Conservation (phyloP, 73 alveolate species). For the Uronychia setigera region DNA sequence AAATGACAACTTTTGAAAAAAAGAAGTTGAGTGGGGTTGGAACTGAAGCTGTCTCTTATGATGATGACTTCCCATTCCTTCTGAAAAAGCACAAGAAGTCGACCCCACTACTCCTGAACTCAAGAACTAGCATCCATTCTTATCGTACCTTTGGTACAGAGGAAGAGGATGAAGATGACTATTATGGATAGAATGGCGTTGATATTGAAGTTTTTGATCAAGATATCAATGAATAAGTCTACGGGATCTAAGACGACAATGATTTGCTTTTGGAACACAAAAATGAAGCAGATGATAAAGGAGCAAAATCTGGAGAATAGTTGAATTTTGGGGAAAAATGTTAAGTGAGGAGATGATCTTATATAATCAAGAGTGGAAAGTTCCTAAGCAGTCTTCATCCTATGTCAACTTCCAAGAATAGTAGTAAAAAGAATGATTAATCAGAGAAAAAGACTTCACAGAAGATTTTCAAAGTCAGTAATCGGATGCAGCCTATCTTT, state of each 20-base stretch:
- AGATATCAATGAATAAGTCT: not conserved
- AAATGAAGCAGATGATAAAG: not conserved
- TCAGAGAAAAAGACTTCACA: not conserved
- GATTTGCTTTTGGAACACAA: too few relatives aligned
- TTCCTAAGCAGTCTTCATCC: not conserved
- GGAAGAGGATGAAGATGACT: too few relatives aligned
- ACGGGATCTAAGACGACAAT: not conserved
- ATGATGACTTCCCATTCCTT: not conserved
- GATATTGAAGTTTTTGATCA: too few relatives aligned
- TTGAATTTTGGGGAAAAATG: too few relatives aligned
- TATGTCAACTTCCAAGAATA: not conserved
- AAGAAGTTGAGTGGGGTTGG: not conserved
- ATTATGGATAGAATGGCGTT: too few relatives aligned
- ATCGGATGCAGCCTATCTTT: not conserved
- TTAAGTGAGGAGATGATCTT: too few relatives aligned
- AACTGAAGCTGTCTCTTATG: not conserved
- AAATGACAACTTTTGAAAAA: not conserved
- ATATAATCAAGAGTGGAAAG: not conserved
- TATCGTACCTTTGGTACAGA: not conserved
- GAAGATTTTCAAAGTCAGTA: not conserved
- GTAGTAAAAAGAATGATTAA: not conserved
- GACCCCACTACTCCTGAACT: not conserved
- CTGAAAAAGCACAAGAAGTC: not conserved
- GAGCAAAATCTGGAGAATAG: not conserved
- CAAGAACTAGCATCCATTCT: not conserved